A percentile compares a stretch with the other conserved stretches of the same genome.
Evolutionary conservation across 2,329 filamentous ascomycete species (phyloP).

Genomic region (Talaromyces rugulosus): DNA sequence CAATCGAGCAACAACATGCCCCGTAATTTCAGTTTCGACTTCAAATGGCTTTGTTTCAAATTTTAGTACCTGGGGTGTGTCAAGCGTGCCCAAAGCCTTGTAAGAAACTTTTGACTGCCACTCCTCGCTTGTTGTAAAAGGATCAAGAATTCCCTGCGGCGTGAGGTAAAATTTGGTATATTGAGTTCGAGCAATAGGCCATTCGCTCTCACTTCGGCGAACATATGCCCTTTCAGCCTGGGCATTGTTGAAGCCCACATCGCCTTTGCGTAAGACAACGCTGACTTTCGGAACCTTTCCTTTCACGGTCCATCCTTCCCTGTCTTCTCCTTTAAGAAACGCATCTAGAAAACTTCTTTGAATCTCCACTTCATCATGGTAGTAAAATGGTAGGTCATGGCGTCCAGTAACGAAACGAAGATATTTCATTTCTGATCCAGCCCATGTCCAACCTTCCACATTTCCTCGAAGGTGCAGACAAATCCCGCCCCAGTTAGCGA

Average conservation of each 20-base stretch:
- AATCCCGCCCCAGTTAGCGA: slow-evolving; percentile 70
- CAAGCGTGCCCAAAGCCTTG: slow-evolving; percentile 54
- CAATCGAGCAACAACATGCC: slow-evolving; percentile 42
- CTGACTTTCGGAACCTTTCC: slow-evolving; percentile 17
- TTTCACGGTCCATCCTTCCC: neutral
- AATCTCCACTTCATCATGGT: neutral
- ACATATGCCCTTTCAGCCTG: neutral
- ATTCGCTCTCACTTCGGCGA: neutral
- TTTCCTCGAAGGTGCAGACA: slow-evolving; percentile 66
- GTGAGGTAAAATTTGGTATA: slow-evolving; percentile 52
- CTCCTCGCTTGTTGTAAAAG: neutral
- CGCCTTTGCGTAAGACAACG: neutral
- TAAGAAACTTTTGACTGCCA: slow-evolving; percentile 48
- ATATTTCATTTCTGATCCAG: slow-evolving; percentile 64
- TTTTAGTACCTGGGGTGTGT: slow-evolving; percentile 51
- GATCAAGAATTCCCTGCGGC: slow-evolving; percentile 19
- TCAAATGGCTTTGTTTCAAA: slow-evolving; percentile 47
- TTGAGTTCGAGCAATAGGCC: neutral
- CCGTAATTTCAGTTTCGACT: slow-evolving; percentile 1
- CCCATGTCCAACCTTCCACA: slow-evolving; percentile 60
- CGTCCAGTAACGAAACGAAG: slow-evolving; percentile 65
- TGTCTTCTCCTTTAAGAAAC: neutral
- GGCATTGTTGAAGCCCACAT: neutral
- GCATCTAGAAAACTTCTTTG: neutral
- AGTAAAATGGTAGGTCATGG: slow-evolving; percentile 52